A percentile compares a stretch with the other conserved stretches of the same genome.
Evolutionary conservation across 1,284 basidiomycete genomes (phyloP).

Genomic region (Ustilago bromivora): DNA sequence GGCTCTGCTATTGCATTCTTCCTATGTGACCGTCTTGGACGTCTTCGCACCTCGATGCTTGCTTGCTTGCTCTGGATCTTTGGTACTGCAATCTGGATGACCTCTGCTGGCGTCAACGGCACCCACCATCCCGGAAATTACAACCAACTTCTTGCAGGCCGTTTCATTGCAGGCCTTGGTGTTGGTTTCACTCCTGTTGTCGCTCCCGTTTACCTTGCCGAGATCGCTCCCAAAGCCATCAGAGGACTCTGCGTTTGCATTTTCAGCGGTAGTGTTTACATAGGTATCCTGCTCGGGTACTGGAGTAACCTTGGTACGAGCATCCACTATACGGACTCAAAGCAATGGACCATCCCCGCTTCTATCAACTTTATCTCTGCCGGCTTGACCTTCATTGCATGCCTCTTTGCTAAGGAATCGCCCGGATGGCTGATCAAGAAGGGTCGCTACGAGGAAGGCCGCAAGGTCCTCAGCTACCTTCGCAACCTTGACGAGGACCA

Average conservation of each 20-base stretch:
- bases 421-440: slow-evolving; percentile 58
- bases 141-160: slow-evolving; percentile 51
- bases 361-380: slow-evolving; percentile 58
- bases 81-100: slow-evolving; percentile 57
- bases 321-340: slow-evolving; percentile 21
- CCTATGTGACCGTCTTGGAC: slow-evolving; percentile 52
- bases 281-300: slow-evolving; percentile 48
- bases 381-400: slow-evolving; percentile 45
- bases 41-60: slow-evolving; percentile 49
- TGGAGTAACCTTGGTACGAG: slow-evolving; percentile 33
- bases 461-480: slow-evolving; percentile 44
- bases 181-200: slow-evolving; percentile 55
- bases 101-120: slow-evolving; percentile 38
- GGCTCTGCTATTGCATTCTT: slow-evolving; percentile 59
- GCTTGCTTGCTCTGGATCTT: slow-evolving; percentile 56
- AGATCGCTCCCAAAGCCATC: slow-evolving; percentile 51
- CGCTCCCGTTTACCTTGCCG: slow-evolving; percentile 49
- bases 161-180: slow-evolving; percentile 57
- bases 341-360: slow-evolving; percentile 51
- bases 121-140: slow-evolving; percentile 43
- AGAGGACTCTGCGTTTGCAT: slow-evolving; percentile 50
- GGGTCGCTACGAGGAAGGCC: slow-evolving; percentile 45
- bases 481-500: slow-evolving; percentile 49
- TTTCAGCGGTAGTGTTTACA: slow-evolving; percentile 48
- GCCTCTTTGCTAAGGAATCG: slow-evolving; percentile 52